Evolutionary conservation across 2,329 filamentous ascomycete species (phyloP).

Genomic region (Fusarium succisae): DNA sequence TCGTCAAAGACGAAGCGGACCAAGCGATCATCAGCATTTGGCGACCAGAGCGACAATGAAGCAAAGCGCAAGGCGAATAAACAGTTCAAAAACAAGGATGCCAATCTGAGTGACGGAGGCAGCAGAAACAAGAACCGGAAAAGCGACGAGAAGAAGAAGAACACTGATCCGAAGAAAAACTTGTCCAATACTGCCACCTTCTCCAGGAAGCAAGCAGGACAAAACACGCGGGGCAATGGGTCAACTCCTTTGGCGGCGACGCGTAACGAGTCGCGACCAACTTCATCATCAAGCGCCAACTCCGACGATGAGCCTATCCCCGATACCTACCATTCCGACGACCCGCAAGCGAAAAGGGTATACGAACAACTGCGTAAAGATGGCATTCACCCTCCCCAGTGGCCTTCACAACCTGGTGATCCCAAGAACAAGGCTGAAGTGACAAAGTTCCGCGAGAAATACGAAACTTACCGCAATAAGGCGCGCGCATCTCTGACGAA

Average conservation of each 20-base stretch:
- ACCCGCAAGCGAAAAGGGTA: slow-evolving; percentile 60
- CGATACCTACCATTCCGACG: slow-evolving; percentile 41
- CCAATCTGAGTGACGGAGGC: slow-evolving; percentile 39
- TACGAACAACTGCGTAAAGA: slow-evolving; percentile 63
- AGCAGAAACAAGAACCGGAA: slow-evolving; percentile 36
- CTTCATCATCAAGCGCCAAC: slow-evolving; percentile 39
- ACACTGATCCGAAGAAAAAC: slow-evolving; percentile 32
- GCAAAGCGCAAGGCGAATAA: slow-evolving; percentile 41
- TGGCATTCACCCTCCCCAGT: slow-evolving; percentile 62
- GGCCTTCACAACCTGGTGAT: slow-evolving; percentile 65
- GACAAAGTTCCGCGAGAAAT: slow-evolving; percentile 64
- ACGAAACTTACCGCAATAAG: slow-evolving; percentile 65
- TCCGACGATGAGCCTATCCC: slow-evolving; percentile 30
- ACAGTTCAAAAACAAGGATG: slow-evolving; percentile 42
- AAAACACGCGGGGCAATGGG: slow-evolving; percentile 33
- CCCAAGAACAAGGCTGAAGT: slow-evolving; percentile 60
- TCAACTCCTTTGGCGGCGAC: slow-evolving; percentile 30
- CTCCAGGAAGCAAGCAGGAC: slow-evolving; percentile 20
- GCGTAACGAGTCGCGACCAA: slow-evolving; percentile 38
- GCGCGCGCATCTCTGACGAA: slow-evolving; percentile 67
- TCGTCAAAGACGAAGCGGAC: slow-evolving; percentile 42
- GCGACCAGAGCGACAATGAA: slow-evolving; percentile 43
- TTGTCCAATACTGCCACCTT: slow-evolving; percentile 11
- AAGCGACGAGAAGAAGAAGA: slow-evolving; percentile 42
- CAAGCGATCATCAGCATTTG: slow-evolving; percentile 38